These are phyloP conservation scores for Coniochaeta ligniaria DNA, from an alignment of 2,329 filamentous ascomycete species.

Conservation along the genomic window DNA sequence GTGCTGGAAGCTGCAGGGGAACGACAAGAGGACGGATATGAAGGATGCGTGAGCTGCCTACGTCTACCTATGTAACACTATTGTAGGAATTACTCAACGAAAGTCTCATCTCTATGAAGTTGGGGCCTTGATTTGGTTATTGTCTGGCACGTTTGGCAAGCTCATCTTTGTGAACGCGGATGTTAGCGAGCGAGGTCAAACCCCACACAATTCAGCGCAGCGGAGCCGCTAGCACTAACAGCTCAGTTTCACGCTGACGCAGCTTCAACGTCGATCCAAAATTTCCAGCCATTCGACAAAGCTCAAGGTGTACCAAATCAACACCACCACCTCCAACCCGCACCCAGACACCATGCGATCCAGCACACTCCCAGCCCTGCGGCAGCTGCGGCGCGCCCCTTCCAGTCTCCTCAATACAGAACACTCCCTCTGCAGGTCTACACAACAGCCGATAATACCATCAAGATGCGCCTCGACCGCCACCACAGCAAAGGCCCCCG, in stretches of 20 bases:
- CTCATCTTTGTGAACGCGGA: not conserved
- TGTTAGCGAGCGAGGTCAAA: not conserved
- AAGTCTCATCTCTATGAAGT: not conserved
- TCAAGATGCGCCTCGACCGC: not conserved
- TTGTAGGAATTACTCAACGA: not conserved
- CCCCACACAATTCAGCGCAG: not conserved
- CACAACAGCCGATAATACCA: not conserved
- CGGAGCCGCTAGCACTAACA: not conserved
- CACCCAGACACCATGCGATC: slow-evolving; percentile 13
- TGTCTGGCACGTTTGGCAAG: not conserved
- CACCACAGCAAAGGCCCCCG: not conserved
- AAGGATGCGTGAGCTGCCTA: slow-evolving; percentile 57
- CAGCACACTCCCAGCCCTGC: slow-evolving; percentile 11
- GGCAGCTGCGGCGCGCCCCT: slow-evolving; percentile 8
- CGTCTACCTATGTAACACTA: not conserved
- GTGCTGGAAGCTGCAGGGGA: slow-evolving; percentile 88
- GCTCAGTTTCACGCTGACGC: not conserved
- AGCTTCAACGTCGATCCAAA: not conserved
- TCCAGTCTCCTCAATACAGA: slow-evolving; percentile 5
- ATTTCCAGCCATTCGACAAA: slow-evolving; percentile 4
- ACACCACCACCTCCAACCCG: slow-evolving; percentile 2
- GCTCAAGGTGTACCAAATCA: not conserved
- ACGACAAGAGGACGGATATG: slow-evolving; percentile 71
- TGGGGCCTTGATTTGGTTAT: not conserved
- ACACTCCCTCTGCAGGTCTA: not conserved